Evolutionary conservation across 2,329 filamentous ascomycete species (phyloP).

Genomic region (Paecilomyces dactylethromorphus): DNA sequence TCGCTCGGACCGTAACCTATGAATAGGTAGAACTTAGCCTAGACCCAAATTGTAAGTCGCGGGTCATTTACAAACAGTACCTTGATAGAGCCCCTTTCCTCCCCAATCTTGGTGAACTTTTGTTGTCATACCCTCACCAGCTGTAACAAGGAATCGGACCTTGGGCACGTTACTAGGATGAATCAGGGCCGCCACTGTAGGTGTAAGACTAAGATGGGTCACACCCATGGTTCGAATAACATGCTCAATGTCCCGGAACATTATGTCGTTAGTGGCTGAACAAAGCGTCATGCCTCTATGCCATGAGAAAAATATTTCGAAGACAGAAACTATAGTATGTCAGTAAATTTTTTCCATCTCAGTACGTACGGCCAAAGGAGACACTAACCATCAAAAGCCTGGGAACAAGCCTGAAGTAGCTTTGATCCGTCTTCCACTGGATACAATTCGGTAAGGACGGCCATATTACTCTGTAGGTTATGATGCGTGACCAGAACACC

Average conservation of each 20-base stretch:
- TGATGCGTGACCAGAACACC: slow-evolving; percentile 70
- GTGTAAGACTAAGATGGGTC: slow-evolving; percentile 79
- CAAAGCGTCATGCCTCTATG: slow-evolving; percentile 71
- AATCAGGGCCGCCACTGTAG: slow-evolving; percentile 74
- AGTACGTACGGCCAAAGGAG: not conserved
- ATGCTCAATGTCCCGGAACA: slow-evolving; percentile 66
- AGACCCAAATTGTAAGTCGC: not conserved
- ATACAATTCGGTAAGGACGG: slow-evolving; percentile 60
- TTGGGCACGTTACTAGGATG: slow-evolving; percentile 60
- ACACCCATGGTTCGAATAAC: slow-evolving; percentile 58
- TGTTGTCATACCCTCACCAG: slow-evolving; percentile 72
- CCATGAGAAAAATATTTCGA: slow-evolving; percentile 87
- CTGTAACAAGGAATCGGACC: slow-evolving; percentile 71
- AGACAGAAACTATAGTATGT: slow-evolving; percentile 61
- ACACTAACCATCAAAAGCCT: slow-evolving; percentile 62
- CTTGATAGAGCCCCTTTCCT: slow-evolving; percentile 63
- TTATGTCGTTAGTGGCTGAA: slow-evolving; percentile 63
- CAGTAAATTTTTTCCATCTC: slow-evolving; percentile 5
- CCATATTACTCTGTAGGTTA: slow-evolving; percentile 72
- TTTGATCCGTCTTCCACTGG: slow-evolving; percentile 49
- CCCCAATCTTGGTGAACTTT: slow-evolving; percentile 66
- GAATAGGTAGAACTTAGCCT: slow-evolving; percentile 1
- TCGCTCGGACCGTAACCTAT: slow-evolving; percentile 72
- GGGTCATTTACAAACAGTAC: slow-evolving; percentile 19
- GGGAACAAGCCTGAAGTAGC: slow-evolving; percentile 76